Evolutionary conservation across 2,329 filamentous ascomycete species (phyloP).

Genomic region (Geosmithia morbida): DNA sequence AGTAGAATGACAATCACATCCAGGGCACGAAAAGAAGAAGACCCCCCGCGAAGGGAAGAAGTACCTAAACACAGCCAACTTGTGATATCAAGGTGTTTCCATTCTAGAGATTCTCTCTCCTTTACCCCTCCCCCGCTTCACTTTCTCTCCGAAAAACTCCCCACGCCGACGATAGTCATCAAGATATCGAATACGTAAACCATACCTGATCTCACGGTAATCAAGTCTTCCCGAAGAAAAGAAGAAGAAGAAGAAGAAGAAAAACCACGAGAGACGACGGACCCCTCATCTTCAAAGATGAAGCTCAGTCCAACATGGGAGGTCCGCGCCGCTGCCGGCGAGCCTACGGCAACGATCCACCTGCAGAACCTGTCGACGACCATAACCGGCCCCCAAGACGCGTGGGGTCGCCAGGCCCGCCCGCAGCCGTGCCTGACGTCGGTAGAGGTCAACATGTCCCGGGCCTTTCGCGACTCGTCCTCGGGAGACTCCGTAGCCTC

Average conservation of each 20-base stretch:
- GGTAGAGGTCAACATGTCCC: conserved; percentile 39
- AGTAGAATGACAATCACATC: no score
- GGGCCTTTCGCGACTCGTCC: conserved; percentile 43
- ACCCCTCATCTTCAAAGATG: no score
- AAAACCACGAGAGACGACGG: no score
- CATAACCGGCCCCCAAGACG: conserved; percentile 45
- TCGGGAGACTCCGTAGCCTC: conserved; percentile 42
- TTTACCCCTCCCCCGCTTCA: background rate
- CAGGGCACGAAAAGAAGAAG: no score
- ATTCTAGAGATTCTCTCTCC: no score
- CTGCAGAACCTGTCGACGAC: conserved; percentile 47
- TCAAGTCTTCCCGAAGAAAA: no score
- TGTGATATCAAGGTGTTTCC: no score
- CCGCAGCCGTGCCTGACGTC: conserved; percentile 49
- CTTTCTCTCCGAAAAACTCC: background rate
- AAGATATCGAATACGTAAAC: no score
- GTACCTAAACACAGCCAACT: no score
- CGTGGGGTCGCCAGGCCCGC: conserved; percentile 47
- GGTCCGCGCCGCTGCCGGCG: conserved; percentile 11
- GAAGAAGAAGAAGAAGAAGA: background rate
- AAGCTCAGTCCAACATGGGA: conserved; percentile 9
- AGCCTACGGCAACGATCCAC: conserved; percentile 31
- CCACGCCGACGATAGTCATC: no score
- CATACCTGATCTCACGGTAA: no score
- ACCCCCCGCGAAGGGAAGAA: no score